phyloP scores from a whole-genome alignment of 805 yeast genomes.

The Cyberlindnera mississippiensis region DNA sequence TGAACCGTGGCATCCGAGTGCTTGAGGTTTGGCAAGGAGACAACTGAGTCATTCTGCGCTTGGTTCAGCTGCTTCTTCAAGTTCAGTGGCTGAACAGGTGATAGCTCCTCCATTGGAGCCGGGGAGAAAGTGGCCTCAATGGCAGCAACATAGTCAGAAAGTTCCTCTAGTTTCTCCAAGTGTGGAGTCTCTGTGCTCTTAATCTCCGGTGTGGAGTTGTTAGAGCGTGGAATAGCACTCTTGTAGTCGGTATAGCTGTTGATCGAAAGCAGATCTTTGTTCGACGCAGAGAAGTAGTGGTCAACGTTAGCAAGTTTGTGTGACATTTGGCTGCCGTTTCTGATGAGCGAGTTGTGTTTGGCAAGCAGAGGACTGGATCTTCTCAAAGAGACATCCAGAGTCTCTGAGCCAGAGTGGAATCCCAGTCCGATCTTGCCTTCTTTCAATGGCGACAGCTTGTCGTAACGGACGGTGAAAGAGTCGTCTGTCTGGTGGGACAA shows the following conservation, averaged over 20 bases:
- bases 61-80: constrained; percentile 3
- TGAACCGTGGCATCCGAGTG: constrained; percentile 9
- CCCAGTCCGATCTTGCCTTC: constrained; percentile 22
- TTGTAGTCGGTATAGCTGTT: constrained; percentile 10
- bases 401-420: constrained; percentile 9
- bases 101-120: background rate
- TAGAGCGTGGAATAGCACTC: background rate
- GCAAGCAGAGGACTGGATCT: constrained; percentile 18
- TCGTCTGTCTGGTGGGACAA: constrained; percentile 8
- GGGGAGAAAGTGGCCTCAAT: constrained; percentile 10
- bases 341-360: constrained; percentile 19
- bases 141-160: constrained; percentile 1
- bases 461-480: constrained; percentile 5
- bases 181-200: constrained; percentile 9
- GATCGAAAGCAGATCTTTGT: constrained; percentile 10
- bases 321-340: constrained; percentile 11
- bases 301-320: constrained; percentile 11
- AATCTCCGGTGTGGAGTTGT: constrained; percentile 4
- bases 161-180: constrained; percentile 7
- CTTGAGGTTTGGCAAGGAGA: constrained; percentile 17
- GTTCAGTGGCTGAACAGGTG: constrained; percentile 7
- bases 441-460: constrained; percentile 12
- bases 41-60: constrained; percentile 11
- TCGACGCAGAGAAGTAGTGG: constrained; percentile 10
- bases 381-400: constrained; percentile 9